Base-by-base conservation (phyloP, 164 flowering plant genomes). In the Santalum album region DNA sequence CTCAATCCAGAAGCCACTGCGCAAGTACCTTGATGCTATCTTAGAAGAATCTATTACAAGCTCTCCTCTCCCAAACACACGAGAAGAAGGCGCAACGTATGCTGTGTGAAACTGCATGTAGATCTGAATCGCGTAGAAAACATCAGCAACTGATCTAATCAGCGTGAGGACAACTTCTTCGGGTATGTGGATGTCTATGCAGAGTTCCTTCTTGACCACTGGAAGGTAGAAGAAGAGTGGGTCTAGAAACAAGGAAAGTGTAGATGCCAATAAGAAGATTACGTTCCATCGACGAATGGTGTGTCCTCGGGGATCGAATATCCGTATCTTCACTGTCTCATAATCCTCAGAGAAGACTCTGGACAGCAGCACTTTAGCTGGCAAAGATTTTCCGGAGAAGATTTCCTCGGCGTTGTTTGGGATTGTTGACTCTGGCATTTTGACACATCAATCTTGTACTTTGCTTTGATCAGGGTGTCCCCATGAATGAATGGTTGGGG, bases 51-150 rank as follows among this genome's bases (percentile, higher is more conserved):
- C 86, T 18, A 84, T 79, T 9, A 88, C 95, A 55, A 91, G 94
- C 71, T 91, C 96, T 35, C 98, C 98, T 72, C 96, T 76, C 57
- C 96, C 98, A 73, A 91, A 86, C 2, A 88, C 96, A 46, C 90
- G 91, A 60, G 96, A 91, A 66, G 88, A 83, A 38, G 98, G 98
- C 3, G 94, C 96, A n/a, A 91, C 71, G 57, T 72, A 91, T 49
- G 98, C 98, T 19, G 95, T 91, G n/a, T 75, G 74, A 65, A 88
- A 91, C 39, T 75, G 70, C n/a, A 81, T 72, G 34, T 58, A 72
- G 51, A 91, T 86, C 56, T 91, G 88, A 60, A 82, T 60, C 22
- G 72, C 45, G 68, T 89, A 90, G 57, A 90, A 87, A 25, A 68
- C 56, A 72, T 92, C 99, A 3, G 83, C 83, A 11, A 85, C 7